phyloP scores from a whole-genome alignment of 306 rosid species.

The Cicer cuneatum region DNA sequence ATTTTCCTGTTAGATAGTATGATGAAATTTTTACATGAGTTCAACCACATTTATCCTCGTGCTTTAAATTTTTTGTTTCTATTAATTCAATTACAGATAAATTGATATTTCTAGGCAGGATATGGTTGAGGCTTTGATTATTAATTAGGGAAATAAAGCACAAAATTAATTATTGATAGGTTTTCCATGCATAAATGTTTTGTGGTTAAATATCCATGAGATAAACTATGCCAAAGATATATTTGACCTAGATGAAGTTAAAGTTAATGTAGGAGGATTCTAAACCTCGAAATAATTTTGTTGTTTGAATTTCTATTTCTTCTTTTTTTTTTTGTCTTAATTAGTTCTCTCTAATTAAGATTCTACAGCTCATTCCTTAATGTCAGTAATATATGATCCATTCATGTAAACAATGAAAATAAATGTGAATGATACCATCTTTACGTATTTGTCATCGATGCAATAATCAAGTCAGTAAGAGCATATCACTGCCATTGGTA shows the following conservation, averaged over 20 bases:
- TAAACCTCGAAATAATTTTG: neutral
- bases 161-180: neutral
- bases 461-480: neutral
- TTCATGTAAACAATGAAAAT: neutral
- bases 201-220: neutral
- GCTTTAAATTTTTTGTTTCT: neutral
- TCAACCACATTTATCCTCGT: neutral
- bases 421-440: neutral
- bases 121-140: neutral
- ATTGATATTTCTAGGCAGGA: neutral
- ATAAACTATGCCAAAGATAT: neutral
- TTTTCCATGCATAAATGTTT: conserved; percentile 2
- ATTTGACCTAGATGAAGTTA: neutral
- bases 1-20: neutral
- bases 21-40: neutral
- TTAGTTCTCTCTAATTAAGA: neutral
- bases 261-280: neutral
- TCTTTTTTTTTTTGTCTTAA: neutral
- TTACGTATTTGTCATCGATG: neutral
- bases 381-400: neutral
- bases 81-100: neutral
- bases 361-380: neutral
- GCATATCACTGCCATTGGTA: neutral
- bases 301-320: neutral
- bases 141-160: neutral